Percentiles rank a stretch among this genome's conserved stretches.
phyloP scores from a whole-genome alignment of 179 eudicot species.

The Camellia oleifera region DNA sequence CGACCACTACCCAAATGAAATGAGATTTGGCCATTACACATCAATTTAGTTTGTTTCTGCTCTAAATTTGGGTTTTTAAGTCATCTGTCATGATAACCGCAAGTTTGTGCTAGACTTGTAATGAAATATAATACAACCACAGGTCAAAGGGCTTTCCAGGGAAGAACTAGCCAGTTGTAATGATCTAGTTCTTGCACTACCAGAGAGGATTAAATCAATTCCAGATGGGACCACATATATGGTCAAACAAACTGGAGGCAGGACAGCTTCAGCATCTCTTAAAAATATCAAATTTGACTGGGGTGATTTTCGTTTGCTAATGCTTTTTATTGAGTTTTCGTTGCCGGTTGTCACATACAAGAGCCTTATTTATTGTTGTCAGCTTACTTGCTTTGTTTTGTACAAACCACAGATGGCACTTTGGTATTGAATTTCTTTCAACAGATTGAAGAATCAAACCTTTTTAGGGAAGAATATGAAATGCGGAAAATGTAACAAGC shows the following conservation, averaged over 20 bases:
- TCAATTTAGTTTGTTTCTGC: not conserved
- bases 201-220: conserved; percentile 58
- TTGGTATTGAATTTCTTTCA: conserved; percentile 48
- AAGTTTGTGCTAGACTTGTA: not conserved
- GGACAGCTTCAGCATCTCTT: conserved; percentile 55
- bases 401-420: conserved; percentile 38
- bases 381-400: not conserved
- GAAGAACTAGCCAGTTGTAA: conserved; percentile 54
- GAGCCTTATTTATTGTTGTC: conserved; percentile 5
- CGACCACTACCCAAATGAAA: not conserved
- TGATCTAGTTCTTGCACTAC: conserved; percentile 61
- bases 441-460: conserved; percentile 62
- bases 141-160: conserved; percentile 68
- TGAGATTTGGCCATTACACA: not conserved
- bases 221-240: conserved; percentile 61
- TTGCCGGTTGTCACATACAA: not conserved
- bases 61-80: not conserved
- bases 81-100: not conserved
- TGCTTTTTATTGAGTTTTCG: not conserved
- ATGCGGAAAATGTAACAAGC: conserved; percentile 62
- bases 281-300: conserved; percentile 60
- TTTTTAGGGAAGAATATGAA: conserved; percentile 62
- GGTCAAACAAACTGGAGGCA: conserved; percentile 53
- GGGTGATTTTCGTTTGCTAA: conserved; percentile 32
- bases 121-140: conserved; percentile 7